Conservation (phyloP, 1,139 yeast genomes). For the Barnettozyma hawaiiensis region DNA sequence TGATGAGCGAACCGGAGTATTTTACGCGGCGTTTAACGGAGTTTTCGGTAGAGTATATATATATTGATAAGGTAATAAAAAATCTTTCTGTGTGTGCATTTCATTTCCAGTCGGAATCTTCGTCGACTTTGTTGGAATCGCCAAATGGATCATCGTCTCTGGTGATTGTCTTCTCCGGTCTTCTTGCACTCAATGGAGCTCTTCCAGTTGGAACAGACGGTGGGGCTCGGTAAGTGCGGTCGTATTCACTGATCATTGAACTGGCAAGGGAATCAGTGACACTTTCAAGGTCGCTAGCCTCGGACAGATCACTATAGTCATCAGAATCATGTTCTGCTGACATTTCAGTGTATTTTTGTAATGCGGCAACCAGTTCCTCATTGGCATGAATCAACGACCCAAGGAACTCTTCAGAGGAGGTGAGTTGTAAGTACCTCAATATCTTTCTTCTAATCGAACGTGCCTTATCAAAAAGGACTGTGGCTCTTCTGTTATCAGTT, state of each 20-base stretch:
- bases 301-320: constrained; percentile 32
- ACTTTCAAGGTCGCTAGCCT: constrained; percentile 26
- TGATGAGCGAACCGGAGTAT: neutral
- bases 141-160: constrained; percentile 64
- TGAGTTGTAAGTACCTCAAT: constrained; percentile 73
- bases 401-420: constrained; percentile 72
- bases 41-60: too few relatives aligned
- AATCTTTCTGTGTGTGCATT: neutral
- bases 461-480: constrained; percentile 64
- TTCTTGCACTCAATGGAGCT: neutral
- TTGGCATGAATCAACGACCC: constrained; percentile 85
- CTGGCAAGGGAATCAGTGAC: constrained; percentile 29
- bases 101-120: constrained; percentile 29
- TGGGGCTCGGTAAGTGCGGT: constrained; percentile 19
- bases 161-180: constrained; percentile 13
- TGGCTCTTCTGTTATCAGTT: constrained; percentile 54
- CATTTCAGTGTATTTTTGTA: constrained; percentile 60
- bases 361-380: constrained; percentile 74
- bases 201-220: constrained; percentile 16
- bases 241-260: constrained; percentile 28
- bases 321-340: constrained; percentile 45
- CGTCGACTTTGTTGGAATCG: constrained; percentile 48
- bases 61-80: too few relatives aligned
- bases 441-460: constrained; percentile 72
- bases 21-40: neutral